phyloP scores from a whole-genome alignment of 192 early-diverging fungal genomes.

The Pilobolus umbonatus region DNA sequence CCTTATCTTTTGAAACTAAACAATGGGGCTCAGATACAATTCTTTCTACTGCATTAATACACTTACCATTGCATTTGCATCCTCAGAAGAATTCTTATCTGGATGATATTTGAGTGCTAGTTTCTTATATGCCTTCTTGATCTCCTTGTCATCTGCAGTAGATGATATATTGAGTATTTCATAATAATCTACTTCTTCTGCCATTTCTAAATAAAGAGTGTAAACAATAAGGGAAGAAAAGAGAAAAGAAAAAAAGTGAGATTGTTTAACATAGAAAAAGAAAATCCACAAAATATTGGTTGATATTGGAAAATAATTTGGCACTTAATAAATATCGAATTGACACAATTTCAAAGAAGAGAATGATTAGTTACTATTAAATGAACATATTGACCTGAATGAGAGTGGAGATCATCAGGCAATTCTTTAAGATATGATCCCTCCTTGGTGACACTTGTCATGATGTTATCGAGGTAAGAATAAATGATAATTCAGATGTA shows the following conservation, averaged over 20 bases:
- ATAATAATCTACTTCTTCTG: slow-evolving; percentile 45
- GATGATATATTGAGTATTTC: slow-evolving; percentile 82
- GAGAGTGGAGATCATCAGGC: too few relatives aligned
- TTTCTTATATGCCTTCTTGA: slow-evolving; percentile 61
- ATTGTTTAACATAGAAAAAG: background rate
- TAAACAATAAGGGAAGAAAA: too few relatives aligned
- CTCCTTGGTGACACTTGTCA: too few relatives aligned
- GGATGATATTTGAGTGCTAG: slow-evolving; percentile 60
- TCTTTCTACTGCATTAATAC: too few relatives aligned
- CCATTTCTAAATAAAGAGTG: background rate
- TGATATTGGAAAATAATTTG: background rate
- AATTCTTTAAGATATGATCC: too few relatives aligned
- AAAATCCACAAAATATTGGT: background rate
- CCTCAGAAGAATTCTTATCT: slow-evolving; percentile 53
- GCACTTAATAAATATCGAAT: too few relatives aligned
- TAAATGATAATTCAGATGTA: too few relatives aligned
- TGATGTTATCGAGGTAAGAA: too few relatives aligned
- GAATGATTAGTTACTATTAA: too few relatives aligned
- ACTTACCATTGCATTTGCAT: slow-evolving; percentile 29
- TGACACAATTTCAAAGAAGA: too few relatives aligned
- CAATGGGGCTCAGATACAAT: background rate
- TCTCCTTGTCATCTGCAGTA: slow-evolving; percentile 66
- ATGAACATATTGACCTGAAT: too few relatives aligned
- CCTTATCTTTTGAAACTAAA: slow-evolving; percentile 15
- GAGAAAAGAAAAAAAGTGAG: background rate